Conservation (phyloP, 805 yeast genomes). For the Kodamaea jinghongensis region DNA sequence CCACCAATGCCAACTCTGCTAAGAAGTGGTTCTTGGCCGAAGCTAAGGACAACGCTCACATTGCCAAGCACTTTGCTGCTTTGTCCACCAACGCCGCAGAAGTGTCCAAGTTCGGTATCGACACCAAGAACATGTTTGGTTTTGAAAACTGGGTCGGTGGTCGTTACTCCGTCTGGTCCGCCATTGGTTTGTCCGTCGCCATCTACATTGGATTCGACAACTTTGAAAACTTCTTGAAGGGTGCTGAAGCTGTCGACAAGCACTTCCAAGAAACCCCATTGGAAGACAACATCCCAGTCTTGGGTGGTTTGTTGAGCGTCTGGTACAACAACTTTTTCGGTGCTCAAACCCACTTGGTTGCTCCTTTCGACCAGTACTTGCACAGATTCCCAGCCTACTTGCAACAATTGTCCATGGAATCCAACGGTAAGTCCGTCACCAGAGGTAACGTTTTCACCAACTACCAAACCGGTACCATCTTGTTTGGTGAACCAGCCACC, state of each 20-base stretch:
- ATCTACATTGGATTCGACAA: conserved; percentile 93
- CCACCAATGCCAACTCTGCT: conserved; percentile 93
- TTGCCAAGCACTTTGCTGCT: conserved; percentile 97
- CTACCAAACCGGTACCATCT: conserved; percentile 93
- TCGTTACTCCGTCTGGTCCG: conserved; percentile 99
- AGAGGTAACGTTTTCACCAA: conserved; percentile 87
- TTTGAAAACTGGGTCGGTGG: conserved; percentile 99
- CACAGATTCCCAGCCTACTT: conserved; percentile 99
- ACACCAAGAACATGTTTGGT: conserved; percentile 97
- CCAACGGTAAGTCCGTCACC: conserved; percentile 96
- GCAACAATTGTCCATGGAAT: conserved; percentile 98
- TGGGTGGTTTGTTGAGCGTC: conserved; percentile 90
- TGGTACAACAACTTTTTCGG: conserved; percentile 99
- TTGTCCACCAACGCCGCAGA: conserved; percentile 89
- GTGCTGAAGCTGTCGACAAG: conserved; percentile 96
- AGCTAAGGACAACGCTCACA: conserved; percentile 65
- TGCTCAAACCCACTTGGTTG: conserved; percentile 97
- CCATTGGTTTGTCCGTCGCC: conserved; percentile 95
- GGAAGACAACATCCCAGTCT: conserved; percentile 85
- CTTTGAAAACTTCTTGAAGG: conserved; percentile 88
- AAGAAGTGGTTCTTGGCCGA: conserved; percentile 86
- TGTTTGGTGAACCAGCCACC: conserved; percentile 98
- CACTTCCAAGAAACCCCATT: conserved; percentile 84
- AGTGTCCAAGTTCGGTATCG: conserved; percentile 94
- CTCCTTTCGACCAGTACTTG: conserved; percentile 98